These are phyloP conservation scores for Bruguiera parviflora DNA, from an alignment of 345 rosid species.

Conservation along the genomic window DNA sequence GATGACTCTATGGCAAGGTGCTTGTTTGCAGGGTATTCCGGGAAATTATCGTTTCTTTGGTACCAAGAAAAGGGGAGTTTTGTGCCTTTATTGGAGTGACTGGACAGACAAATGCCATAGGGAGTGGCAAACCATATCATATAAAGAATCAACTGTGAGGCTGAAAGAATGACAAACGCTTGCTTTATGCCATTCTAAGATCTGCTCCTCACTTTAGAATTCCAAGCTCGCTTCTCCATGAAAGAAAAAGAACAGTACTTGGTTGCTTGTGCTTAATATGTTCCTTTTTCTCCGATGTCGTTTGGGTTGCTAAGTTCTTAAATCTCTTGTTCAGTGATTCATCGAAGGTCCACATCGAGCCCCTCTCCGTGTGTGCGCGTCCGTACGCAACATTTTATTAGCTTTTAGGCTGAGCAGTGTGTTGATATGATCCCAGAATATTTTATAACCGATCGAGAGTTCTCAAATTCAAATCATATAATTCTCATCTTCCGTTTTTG, in stretches of 20 bases:
- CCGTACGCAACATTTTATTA: constrained; percentile 2
- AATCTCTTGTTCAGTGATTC: constrained; percentile 33
- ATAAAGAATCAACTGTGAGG: constrained; percentile 25
- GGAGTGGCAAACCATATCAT: background rate
- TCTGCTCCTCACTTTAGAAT: constrained; percentile 43
- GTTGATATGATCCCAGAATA: too few species aligned
- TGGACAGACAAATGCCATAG: constrained; percentile 5
- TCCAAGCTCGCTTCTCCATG: constrained; percentile 54
- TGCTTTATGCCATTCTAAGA: constrained; percentile 34
- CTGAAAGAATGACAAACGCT: constrained; percentile 25
- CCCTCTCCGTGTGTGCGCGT: background rate
- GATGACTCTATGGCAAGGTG: background rate
- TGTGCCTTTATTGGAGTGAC: constrained; percentile 27
- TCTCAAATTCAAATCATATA: too few species aligned
- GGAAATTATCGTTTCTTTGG: constrained; percentile 30
- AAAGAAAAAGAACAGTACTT: constrained; percentile 35
- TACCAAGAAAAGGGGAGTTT: constrained; percentile 34
- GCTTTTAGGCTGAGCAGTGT: constrained; percentile 15
- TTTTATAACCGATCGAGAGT: too few species aligned
- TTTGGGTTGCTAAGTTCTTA: constrained; percentile 33
- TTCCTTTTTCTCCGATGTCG: constrained; percentile 36
- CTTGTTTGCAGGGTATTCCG: background rate
- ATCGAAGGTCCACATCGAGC: constrained; percentile 24
- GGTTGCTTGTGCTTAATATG: constrained; percentile 47
- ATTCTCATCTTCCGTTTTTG: too few species aligned